phyloP scores from a whole-genome alignment of 495 filamentous ascomycete species.

The Daldinia childiae region DNA sequence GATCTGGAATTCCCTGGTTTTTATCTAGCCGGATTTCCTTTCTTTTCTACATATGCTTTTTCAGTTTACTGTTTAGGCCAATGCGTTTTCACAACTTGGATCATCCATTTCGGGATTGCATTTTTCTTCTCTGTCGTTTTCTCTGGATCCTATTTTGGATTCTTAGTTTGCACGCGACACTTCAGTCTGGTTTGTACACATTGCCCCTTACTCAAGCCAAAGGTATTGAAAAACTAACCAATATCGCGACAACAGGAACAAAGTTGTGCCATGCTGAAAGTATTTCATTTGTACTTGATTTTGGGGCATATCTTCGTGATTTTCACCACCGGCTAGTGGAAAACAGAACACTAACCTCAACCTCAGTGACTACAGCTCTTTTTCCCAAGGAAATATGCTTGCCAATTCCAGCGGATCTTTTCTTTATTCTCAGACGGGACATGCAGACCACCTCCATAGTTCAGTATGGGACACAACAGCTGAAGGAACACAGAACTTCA shows the following conservation, averaged over 20 bases:
- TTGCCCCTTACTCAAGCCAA: conserved; percentile 32
- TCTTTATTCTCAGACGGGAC: conserved; percentile 64
- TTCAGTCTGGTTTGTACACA: conserved; percentile 52
- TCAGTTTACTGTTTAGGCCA: conserved; percentile 8
- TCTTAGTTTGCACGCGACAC: conserved; percentile 23
- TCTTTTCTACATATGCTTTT: conserved; percentile 3
- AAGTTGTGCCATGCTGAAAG: conserved; percentile 58
- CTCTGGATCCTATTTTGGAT: conserved; percentile 23
- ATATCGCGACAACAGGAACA: conserved; percentile 51
- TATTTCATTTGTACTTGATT: conserved; percentile 49
- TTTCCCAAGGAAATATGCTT: conserved; percentile 57
- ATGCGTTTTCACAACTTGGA: conserved; percentile 19
- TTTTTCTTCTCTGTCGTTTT: conserved; percentile 21
- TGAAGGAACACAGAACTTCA: conserved; percentile 65
- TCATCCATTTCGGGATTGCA: conserved; percentile 23
- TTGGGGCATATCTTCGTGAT: conserved; percentile 43
- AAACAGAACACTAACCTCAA: conserved; percentile 62
- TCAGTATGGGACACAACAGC: conserved; percentile 61
- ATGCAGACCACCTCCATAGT: conserved; percentile 60
- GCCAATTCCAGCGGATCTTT: conserved; percentile 59
- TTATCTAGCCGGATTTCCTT: conserved; percentile 34
- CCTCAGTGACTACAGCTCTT: conserved; percentile 62
- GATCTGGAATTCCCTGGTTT: conserved; percentile 29
- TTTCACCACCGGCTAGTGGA: conserved; percentile 48
- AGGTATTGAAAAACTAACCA: conserved; percentile 43